These are phyloP conservation scores for Pyrus bretschneideri DNA, from an alignment of 306 rosid species.

Conservation along the genomic window DNA sequence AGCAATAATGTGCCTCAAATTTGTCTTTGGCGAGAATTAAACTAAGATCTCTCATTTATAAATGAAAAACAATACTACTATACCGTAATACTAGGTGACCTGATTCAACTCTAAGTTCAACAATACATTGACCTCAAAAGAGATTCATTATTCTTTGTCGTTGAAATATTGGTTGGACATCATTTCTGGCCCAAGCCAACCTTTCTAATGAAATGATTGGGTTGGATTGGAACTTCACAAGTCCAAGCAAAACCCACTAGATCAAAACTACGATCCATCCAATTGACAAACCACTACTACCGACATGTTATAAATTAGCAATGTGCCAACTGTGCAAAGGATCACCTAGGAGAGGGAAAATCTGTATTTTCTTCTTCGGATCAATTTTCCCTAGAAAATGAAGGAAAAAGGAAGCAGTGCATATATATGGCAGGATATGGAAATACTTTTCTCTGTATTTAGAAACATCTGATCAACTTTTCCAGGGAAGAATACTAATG, in stretches of 20 bases:
- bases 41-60: too few species aligned
- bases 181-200: too few species aligned
- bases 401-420: background rate
- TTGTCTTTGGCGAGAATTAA: fast-evolving
- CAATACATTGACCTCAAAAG: too few species aligned
- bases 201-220: background rate
- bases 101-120: too few species aligned
- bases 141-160: too few species aligned
- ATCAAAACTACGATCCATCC: background rate
- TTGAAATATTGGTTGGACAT: too few species aligned
- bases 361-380: background rate
- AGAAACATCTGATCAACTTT: background rate
- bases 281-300: too few species aligned
- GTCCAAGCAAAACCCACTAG: background rate
- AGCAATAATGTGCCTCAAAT: too few species aligned
- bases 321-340: background rate
- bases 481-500: constrained; percentile 20
- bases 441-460: background rate
- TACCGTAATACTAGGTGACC: too few species aligned
- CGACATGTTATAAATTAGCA: too few species aligned
- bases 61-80: too few species aligned
- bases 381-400: background rate
- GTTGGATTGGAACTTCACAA: background rate
- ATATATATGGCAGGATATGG: background rate
- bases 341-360: background rate